Percentiles rank a stretch among this genome's conserved stretches.
Conservation (phyloP, 2,329 filamentous ascomycete species). For the Coniochaeta ligniaria region DNA sequence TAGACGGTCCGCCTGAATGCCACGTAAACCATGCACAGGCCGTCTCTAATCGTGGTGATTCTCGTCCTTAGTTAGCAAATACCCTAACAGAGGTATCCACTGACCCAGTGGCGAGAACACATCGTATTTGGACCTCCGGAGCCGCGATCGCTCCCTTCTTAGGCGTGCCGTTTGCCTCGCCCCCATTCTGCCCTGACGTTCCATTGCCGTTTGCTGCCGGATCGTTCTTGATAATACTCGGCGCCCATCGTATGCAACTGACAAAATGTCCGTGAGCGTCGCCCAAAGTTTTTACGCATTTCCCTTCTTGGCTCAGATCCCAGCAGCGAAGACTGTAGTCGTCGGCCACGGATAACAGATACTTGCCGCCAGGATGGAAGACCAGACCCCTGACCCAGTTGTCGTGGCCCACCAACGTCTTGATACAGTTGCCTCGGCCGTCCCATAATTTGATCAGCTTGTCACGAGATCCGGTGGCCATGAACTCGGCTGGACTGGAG, state of each 20-base stretch:
- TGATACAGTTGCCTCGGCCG: slow-evolving; percentile 73
- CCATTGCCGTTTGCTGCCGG: slow-evolving; percentile 22
- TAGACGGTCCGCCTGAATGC: not conserved
- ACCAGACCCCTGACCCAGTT: slow-evolving; percentile 86
- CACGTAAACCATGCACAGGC: not conserved
- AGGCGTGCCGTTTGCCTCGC: not conserved
- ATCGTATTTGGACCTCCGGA: not conserved
- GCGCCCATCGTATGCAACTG: slow-evolving; percentile 82
- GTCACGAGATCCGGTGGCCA: slow-evolving; percentile 83
- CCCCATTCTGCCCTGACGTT: slow-evolving; percentile 11
- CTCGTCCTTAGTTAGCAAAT: not conserved
- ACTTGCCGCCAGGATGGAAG: slow-evolving; percentile 90
- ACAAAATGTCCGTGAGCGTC: slow-evolving; percentile 81
- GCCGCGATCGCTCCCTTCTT: not conserved
- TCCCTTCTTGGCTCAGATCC: slow-evolving; percentile 86
- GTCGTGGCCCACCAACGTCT: slow-evolving; percentile 80
- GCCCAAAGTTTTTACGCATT: slow-evolving; percentile 74
- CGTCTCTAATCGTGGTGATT: not conserved
- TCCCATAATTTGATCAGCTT: slow-evolving; percentile 92
- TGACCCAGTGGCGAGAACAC: not conserved
- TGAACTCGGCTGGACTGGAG: slow-evolving; percentile 73
- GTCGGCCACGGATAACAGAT: slow-evolving; percentile 76
- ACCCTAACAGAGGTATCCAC: not conserved
- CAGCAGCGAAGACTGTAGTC: slow-evolving; percentile 92
- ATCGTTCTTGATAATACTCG: slow-evolving; percentile 59